Base-by-base conservation (phyloP, 202 grass and related monocot genomes). In the Miscanthus sacchariflorus region DNA sequence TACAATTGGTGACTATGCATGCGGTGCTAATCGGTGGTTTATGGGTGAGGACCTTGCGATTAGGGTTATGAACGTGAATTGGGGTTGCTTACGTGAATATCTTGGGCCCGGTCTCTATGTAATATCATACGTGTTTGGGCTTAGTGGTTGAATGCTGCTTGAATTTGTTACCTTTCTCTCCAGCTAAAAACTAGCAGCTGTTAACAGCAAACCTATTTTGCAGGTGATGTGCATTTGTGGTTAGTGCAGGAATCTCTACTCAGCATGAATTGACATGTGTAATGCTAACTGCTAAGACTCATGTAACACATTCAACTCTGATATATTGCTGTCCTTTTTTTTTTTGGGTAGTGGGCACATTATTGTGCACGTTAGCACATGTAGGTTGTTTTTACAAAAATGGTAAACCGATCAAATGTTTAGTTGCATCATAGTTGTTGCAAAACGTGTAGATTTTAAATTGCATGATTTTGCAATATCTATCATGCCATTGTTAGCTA, bases 41-140 rank as follows among this genome's bases (percentile, higher is more conserved):
- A 9, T 50, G 12, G 2, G 4, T 52, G 73, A 46, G 0, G 12
- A 14, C 12, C 40, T 72, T 1, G 45, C 25, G 25, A 67, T 5
- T 67, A 67, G 64, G 25, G 45, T 56, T 76, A 10, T 76, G 6
- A 24, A 75, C 44, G 45, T 76, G 3, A 76, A 35, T 76, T 76
- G 74, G 14, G 3, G 52, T 74, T 48, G 15, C 17, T 11, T 35
- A 17, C 25, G 46, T 35, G 46, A 54, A 33, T 76, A 33, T 76
- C 7, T 52, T 33, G 33, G 14, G 7, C 24, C 4, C 15, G 46
- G 74, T 35, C 74, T 18, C 28, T 76, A 52, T 52, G 45, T 52
- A 76, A 52, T 54, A 14, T 7, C 4, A 76, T 35, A 19, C 3
- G 13, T 49, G 40, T 46, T 74, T 45, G 40, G 40, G n/a, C 12